Evolutionary conservation across 192 early-diverging fungal genomes (phyloP), one percentile per base, ranked within the genome.

Genomic region (Gigaspora rosea): DNA sequence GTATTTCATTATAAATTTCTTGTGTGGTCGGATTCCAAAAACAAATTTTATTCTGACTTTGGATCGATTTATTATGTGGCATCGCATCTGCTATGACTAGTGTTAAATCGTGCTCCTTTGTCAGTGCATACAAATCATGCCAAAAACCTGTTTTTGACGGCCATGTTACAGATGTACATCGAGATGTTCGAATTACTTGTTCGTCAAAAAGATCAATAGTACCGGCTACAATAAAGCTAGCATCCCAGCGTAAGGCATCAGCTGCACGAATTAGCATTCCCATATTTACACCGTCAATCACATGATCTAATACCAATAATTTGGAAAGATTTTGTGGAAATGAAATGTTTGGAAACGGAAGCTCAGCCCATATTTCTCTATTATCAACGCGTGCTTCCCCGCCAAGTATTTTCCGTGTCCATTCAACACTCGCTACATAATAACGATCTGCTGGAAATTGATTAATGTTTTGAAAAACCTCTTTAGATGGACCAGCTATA

Each of bases 331-430:
- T 72, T 4, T 63, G 72, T 20, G 9, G 71, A 4, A 72, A 56
- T 48, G 22, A 56, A 59, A 57, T 71, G 80, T 85, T 62, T 1
- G 87, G 87, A 52, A 85, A 81, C 2, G 63, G 58, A 0, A 86
- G 80, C 62, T 86, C 84, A 1, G 87, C 87, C 76, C 79, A 87
- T 11, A 88, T 74, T 61, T 88, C 85, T 33, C 84, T 82, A 4
- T 71, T 67, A 1, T 72, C 54, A 0, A 83, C 77, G 11, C 58
- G 65, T 4, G 87, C 85, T n/a, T 80, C 79, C 16, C 83, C 84
- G 4, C 87, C 85, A 15, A 88, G 70, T 15, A 88, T 85, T 5
- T 80, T 69, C 3, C 83, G 78, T 3, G 85, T 85, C 68, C 81
- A 16, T 48, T 81, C 66, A 16, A 81, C 71, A 59, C 82, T 81